Percentiles rank a stretch among this genome's conserved stretches.
Evolutionary conservation across 352 stramenopile genomes (phyloP).

Genomic region (Blastocystis sp.): DNA sequence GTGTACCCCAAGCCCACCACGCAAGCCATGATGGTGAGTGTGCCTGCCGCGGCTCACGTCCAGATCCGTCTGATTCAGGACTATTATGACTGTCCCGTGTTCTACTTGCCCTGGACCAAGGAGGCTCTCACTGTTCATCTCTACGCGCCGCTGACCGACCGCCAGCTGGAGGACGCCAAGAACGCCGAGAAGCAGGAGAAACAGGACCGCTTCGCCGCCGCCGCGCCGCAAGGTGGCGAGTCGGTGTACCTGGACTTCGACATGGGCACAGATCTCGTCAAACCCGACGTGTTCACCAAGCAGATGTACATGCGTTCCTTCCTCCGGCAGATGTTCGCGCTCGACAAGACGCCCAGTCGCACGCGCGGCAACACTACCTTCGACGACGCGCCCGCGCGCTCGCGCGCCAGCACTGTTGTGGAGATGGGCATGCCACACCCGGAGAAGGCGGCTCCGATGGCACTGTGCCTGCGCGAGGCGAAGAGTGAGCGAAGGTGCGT

Average conservation of each 20-base stretch:
- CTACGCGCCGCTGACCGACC: conserved; percentile 20
- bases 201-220: not conserved
- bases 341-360: conserved; percentile 20
- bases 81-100: conserved; percentile 56
- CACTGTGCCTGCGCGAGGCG: not conserved
- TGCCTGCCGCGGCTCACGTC: not conserved
- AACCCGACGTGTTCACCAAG: conserved; percentile 50
- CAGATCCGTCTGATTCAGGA: conserved; percentile 54
- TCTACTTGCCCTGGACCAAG: conserved; percentile 54
- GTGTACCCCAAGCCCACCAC: conserved; percentile 57
- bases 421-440: not conserved
- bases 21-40: conserved; percentile 48
- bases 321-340: conserved; percentile 29
- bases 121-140: conserved; percentile 54
- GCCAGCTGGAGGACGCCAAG: conserved; percentile 35
- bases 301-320: conserved; percentile 66
- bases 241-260: conserved; percentile 44
- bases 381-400: not conserved
- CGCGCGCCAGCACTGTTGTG: not conserved
- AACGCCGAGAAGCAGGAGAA: conserved; percentile 15
- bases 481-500: conserved; percentile 14
- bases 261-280: conserved; percentile 59
- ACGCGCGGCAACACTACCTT: not conserved
- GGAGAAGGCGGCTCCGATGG: not conserved
- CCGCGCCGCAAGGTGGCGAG: not conserved